A percentile compares a stretch with the other conserved stretches of the same genome.
phyloP scores from a whole-genome alignment of 2,329 filamentous ascomycete genomes.

The Neonectria faginata region DNA sequence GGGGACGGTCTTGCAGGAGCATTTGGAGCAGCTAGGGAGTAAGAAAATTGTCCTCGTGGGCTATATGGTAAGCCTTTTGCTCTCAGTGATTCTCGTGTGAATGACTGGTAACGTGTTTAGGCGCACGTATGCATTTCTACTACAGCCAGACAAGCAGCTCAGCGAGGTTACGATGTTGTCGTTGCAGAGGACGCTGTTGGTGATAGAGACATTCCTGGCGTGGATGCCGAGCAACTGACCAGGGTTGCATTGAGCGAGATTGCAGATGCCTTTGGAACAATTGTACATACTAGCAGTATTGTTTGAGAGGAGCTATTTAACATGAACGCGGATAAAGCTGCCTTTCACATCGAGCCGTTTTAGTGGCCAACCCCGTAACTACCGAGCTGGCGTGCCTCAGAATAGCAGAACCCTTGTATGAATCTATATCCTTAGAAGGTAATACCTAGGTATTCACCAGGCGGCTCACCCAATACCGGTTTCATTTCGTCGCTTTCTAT shows the following conservation, averaged over 20 bases:
- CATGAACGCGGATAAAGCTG: too few species aligned
- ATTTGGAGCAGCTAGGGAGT: slow-evolving; percentile 58
- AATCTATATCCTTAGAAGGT: too few species aligned
- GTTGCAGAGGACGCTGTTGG: slow-evolving; percentile 72
- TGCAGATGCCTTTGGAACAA: slow-evolving; percentile 71
- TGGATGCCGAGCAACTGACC: slow-evolving; percentile 64
- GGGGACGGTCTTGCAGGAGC: slow-evolving; percentile 66
- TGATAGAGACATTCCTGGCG: slow-evolving; percentile 74
- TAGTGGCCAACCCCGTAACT: too few species aligned
- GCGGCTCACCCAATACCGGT: too few species aligned
- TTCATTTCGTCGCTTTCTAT: too few species aligned
- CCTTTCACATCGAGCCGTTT: too few species aligned
- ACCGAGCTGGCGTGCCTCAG: too few species aligned
- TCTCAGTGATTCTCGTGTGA: neutral
- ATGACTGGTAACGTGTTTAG: slow-evolving; percentile 44
- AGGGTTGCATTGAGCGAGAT: slow-evolving; percentile 68
- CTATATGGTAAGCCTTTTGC: slow-evolving; percentile 62
- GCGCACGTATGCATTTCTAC: slow-evolving; percentile 74
- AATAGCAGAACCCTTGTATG: too few species aligned
- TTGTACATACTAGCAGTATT: slow-evolving; percentile 57
- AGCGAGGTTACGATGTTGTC: slow-evolving; percentile 73
- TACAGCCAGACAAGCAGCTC: slow-evolving; percentile 69
- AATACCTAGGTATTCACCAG: too few species aligned
- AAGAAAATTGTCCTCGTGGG: slow-evolving; percentile 72
- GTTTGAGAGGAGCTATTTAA: slow-evolving; percentile 17